Evolutionary conservation across 495 filamentous ascomycete species (phyloP).

Genomic region (Penicillium alfredii): DNA sequence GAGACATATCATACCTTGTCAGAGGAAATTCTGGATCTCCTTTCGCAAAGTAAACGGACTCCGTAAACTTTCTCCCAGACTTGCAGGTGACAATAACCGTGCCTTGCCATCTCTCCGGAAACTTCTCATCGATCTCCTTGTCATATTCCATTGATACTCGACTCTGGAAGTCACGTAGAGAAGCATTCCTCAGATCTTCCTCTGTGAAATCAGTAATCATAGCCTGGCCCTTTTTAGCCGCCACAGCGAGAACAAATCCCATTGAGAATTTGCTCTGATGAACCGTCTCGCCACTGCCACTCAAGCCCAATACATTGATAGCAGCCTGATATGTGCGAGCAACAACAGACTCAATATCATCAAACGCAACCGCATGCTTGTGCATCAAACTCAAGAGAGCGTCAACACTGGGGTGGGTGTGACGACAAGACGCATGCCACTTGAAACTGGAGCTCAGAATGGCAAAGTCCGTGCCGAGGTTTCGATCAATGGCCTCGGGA

Average conservation of each 20-base stretch:
- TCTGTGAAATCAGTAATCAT: slow-evolving; percentile 34
- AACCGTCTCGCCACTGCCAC: slow-evolving; percentile 27
- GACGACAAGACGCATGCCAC: slow-evolving; percentile 35
- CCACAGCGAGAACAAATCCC: slow-evolving; percentile 35
- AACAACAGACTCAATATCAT: slow-evolving; percentile 27
- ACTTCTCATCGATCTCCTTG: slow-evolving; percentile 24
- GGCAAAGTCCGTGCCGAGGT: slow-evolving; percentile 22
- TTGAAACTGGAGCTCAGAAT: slow-evolving; percentile 32
- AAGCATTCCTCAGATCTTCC: slow-evolving; percentile 20
- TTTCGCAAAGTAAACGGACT: slow-evolving; percentile 27
- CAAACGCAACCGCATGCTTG: slow-evolving; percentile 22
- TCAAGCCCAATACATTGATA: slow-evolving; percentile 27
- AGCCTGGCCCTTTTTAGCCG: slow-evolving; percentile 31
- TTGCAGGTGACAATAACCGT: slow-evolving; percentile 27
- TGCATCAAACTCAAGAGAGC: slow-evolving; percentile 27
- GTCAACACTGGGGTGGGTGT: slow-evolving; percentile 34
- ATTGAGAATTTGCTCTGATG: slow-evolving; percentile 38
- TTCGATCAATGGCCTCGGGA: slow-evolving; percentile 25
- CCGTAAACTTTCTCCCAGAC: slow-evolving; percentile 18
- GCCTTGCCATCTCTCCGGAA: slow-evolving; percentile 29
- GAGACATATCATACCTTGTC: slow-evolving; percentile 23
- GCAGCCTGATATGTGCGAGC: slow-evolving; percentile 30
- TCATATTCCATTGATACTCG: slow-evolving; percentile 28
- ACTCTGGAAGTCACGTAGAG: slow-evolving; percentile 24
- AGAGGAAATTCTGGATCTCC: slow-evolving; percentile 30